phyloP scores from a whole-genome alignment of 768 basidiomycete species.

The Pleurotus citrinopileatus region DNA sequence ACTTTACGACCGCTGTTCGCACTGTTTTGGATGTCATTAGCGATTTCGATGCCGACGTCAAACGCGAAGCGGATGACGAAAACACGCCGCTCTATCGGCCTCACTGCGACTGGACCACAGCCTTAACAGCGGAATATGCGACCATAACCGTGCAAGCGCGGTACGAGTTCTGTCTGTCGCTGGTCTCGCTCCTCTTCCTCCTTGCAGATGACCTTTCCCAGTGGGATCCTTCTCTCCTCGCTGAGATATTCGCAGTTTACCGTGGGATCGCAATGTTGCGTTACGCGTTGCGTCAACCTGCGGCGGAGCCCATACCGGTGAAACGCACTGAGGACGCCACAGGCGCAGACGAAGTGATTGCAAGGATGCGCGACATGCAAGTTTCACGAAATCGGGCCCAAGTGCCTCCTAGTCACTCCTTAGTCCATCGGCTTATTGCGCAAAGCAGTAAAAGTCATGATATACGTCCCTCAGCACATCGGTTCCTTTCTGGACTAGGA shows the following conservation, averaged over 20 bases:
- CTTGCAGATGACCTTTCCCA: constrained; percentile 57
- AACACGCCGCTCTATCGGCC: constrained; percentile 36
- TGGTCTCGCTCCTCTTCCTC: constrained; percentile 71
- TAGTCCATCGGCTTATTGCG: constrained; percentile 60
- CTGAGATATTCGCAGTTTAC: constrained; percentile 77
- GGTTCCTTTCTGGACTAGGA: constrained; percentile 65
- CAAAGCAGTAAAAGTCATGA: constrained; percentile 45
- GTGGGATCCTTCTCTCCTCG: constrained; percentile 64
- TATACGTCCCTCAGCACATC: constrained; percentile 62
- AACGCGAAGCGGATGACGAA: constrained; percentile 75
- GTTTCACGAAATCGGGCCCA: constrained; percentile 50
- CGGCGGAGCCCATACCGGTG: constrained; percentile 26
- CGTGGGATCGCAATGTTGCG: constrained; percentile 75
- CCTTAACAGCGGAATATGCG: constrained; percentile 61
- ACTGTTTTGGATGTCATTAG: constrained; percentile 68
- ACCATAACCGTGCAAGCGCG: constrained; percentile 64
- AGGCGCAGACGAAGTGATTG: constrained; percentile 59
- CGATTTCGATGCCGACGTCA: constrained; percentile 67
- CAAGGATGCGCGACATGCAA: constrained; percentile 72
- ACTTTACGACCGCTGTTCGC: constrained; percentile 55
- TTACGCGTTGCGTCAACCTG: constrained; percentile 56
- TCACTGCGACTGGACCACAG: constrained; percentile 59
- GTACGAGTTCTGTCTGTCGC: constrained; percentile 68
- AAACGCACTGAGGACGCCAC: constrained; percentile 21
- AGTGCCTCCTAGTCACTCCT: constrained; percentile 53